Base-by-base conservation (phyloP, 345 rosid genomes). In the Camelina laxa region DNA sequence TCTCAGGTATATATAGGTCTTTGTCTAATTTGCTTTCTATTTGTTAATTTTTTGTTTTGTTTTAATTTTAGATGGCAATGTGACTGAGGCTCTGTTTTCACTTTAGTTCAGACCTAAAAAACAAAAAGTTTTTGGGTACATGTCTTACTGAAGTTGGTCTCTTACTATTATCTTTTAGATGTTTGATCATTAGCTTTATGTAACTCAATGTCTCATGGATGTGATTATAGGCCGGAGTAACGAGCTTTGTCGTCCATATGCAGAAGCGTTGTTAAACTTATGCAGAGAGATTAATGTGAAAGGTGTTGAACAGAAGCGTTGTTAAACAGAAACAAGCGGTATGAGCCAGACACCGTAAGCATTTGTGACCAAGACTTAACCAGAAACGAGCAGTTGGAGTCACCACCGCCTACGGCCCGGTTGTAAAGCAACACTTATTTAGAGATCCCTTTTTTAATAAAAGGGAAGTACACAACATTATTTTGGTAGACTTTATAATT, bases 221-320 rank as follows among this genome's bases (percentile, higher is more conserved):
- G 76, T 70, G 57, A 78, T 79, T 9, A 49, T 21, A 5, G 80
- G 79, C 21, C 82, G 98, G 56, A 85, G 89, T 56, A 91, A 94
- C 24, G 91, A 88, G 66, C 42, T 58, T 19, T 86, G 95, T 75
- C 74, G 75, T 67, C 59, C 72, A 45, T 94, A 91, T 63, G 87
- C 93, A 30, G 88, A 89, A 75, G 89, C 87, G 8, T 86, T 96
- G 76, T 51, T 91, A 60, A 72, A 84, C 70, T 79, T 94, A 24
- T 89, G 97, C 75, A 51, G 42, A 75, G 97, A 90, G 72, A 74
- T 90, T 75, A 84, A 77, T 22, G 73, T 92, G 60, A 83, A 83
- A 74, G 83, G 73, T 17, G 64, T 89, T 44, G 93, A 95, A 76
- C 58, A 60, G 93, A 85, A 71, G 87, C 93, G 9, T 9, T 93